Conservation (phyloP, 2,329 filamentous ascomycete species). For the Sporothrix globosa region DNA sequence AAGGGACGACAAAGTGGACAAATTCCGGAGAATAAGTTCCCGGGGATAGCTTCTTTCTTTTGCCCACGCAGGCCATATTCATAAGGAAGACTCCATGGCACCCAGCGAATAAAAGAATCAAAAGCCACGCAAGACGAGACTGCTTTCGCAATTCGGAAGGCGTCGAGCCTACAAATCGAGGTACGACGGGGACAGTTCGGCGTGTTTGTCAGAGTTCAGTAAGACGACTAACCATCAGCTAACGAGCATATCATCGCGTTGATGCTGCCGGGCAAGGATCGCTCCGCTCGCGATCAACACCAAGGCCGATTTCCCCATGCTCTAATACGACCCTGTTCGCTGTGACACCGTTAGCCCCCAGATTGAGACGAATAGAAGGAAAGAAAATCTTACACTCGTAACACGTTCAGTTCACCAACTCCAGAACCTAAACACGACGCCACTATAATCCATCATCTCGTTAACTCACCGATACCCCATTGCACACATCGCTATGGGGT, state of each 20-base stretch:
- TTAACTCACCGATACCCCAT: neutral
- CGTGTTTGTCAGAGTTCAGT: constrained; percentile 22
- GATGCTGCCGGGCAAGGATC: constrained; percentile 24
- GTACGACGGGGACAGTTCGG: constrained; percentile 3
- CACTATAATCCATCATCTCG: neutral
- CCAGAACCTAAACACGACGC: neutral
- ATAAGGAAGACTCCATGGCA: too few relatives aligned
- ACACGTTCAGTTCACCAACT: neutral
- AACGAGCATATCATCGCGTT: constrained; percentile 6
- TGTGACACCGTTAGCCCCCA: neutral
- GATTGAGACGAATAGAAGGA: neutral
- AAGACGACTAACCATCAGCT: constrained; percentile 7
- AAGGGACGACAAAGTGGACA: neutral
- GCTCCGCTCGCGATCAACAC: neutral
- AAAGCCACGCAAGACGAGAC: neutral
- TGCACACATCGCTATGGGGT: neutral
- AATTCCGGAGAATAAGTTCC: neutral
- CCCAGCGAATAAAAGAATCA: neutral
- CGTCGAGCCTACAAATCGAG: too few relatives aligned
- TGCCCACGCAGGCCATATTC: neutral
- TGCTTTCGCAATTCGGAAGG: neutral
- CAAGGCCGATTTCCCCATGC: too few relatives aligned
- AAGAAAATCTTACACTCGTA: neutral
- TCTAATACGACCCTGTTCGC: constrained; percentile 9
- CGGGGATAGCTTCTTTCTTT: neutral